These are phyloP conservation scores for Globisporangium paroecandrum DNA, from an alignment of 352 stramenopile genomes.

Conservation along the genomic window DNA sequence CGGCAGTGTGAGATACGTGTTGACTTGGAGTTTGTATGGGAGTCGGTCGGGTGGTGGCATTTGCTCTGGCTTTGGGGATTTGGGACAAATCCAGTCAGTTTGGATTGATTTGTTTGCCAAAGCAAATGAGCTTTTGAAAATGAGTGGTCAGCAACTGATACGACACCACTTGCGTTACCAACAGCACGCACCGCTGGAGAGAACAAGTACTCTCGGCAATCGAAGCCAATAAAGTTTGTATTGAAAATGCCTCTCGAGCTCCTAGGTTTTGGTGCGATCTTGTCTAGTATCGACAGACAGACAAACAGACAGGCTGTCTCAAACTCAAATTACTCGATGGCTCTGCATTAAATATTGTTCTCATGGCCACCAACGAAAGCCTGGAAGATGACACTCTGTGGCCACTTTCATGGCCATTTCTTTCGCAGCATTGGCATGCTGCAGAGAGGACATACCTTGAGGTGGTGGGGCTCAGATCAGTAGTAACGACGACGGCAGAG, in stretches of 20 bases:
- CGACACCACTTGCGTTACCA: background rate
- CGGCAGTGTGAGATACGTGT: background rate
- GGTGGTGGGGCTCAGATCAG: background rate
- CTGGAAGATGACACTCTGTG: background rate
- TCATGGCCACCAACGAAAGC: background rate
- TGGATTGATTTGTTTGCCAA: background rate
- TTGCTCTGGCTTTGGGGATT: background rate
- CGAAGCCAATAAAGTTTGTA: background rate
- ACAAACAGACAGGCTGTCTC: background rate
- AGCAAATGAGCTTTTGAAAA: background rate
- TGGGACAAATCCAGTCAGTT: slow-evolving; percentile 11
- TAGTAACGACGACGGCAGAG: background rate
- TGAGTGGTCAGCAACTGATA: background rate
- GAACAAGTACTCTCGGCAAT: background rate
- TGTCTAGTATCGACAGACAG: background rate
- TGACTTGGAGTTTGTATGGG: slow-evolving; percentile 6
- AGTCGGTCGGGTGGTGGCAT: background rate
- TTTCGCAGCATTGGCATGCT: background rate
- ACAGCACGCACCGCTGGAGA: background rate
- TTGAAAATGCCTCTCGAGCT: background rate
- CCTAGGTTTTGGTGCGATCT: background rate
- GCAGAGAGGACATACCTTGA: background rate
- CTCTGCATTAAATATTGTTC: too few relatives aligned
- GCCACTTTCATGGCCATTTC: background rate
- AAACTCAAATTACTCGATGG: background rate